These are phyloP conservation scores for Xylaria venustula DNA, from an alignment of 495 filamentous ascomycete species.

Conservation along the genomic window DNA sequence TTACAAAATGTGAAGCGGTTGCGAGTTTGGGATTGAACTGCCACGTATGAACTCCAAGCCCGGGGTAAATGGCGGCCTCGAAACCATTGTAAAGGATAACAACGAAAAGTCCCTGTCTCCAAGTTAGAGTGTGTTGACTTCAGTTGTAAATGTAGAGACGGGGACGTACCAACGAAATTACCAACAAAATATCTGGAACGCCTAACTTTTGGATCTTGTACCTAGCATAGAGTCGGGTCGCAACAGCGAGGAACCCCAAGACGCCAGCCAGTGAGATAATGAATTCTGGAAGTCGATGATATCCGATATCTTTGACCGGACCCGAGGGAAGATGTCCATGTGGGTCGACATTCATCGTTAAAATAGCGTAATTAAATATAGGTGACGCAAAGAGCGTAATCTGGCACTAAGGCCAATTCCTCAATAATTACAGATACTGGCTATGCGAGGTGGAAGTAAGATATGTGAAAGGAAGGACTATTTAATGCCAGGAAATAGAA, in stretches of 20 bases:
- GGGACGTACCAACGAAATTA: slow-evolving; percentile 3
- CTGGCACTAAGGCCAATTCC: no score
- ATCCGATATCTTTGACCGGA: neutral
- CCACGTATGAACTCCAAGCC: neutral
- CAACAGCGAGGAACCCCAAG: neutral
- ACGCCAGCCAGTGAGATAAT: neutral
- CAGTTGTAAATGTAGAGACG: no score
- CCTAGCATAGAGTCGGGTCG: neutral
- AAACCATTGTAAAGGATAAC: neutral
- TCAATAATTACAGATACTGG: no score
- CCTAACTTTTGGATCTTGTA: neutral
- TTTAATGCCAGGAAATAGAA: no score
- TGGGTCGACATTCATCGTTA: neutral
- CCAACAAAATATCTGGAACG: neutral
- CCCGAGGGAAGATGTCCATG: no score
- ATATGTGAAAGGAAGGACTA: no score
- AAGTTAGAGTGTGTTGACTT: no score
- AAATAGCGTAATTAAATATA: neutral
- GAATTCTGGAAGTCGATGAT: neutral
- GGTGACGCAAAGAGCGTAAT: no score
- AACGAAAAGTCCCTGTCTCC: neutral
- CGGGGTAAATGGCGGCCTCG: slow-evolving; percentile 3
- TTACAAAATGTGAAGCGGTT: neutral
- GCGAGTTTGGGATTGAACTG: neutral
- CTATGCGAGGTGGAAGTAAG: no score